Evolutionary conservation across 345 rosid genomes (phyloP).

Genomic region (Sonneratia caseolaris): DNA sequence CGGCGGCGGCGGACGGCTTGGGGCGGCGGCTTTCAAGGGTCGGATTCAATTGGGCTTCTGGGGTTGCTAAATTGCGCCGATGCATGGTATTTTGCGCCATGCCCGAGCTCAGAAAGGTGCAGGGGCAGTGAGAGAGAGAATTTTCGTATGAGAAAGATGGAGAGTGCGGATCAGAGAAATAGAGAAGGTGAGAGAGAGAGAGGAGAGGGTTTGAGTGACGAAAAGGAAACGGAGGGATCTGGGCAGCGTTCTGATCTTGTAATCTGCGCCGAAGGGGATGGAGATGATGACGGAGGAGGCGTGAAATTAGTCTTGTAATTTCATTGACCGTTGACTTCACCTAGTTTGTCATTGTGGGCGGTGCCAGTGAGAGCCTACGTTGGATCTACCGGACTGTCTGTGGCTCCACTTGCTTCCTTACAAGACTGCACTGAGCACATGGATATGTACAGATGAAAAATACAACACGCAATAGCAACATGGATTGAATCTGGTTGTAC

Average conservation of each 20-base stretch:
- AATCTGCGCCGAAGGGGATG: constrained; percentile 21
- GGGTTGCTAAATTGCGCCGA: constrained; percentile 26
- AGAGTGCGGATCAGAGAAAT: neutral
- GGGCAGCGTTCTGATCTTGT: constrained; percentile 2
- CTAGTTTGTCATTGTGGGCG: no score
- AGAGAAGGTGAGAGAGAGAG: neutral
- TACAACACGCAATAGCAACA: no score
- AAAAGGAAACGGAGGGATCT: neutral
- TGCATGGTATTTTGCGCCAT: constrained; percentile 30
- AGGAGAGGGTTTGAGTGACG: neutral
- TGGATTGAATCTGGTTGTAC: no score
- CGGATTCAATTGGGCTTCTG: constrained; percentile 8
- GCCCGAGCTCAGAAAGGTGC: constrained; percentile 9
- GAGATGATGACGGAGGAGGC: constrained; percentile 1
- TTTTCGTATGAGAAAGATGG: neutral
- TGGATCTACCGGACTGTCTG: no score
- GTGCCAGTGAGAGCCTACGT: no score
- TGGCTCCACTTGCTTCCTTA: no score
- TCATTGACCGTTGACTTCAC: constrained; percentile 39
- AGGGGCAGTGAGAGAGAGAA: neutral
- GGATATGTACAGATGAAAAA: no score
- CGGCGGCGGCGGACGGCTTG: neutral
- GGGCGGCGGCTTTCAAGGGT: constrained; percentile 13
- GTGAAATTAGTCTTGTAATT: neutral
- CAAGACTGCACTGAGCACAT: no score